Evolutionary conservation across 805 yeast genomes (phyloP), one percentile per base, ranked within the genome.

Genomic region (Suhomyces pyralidae): DNA sequence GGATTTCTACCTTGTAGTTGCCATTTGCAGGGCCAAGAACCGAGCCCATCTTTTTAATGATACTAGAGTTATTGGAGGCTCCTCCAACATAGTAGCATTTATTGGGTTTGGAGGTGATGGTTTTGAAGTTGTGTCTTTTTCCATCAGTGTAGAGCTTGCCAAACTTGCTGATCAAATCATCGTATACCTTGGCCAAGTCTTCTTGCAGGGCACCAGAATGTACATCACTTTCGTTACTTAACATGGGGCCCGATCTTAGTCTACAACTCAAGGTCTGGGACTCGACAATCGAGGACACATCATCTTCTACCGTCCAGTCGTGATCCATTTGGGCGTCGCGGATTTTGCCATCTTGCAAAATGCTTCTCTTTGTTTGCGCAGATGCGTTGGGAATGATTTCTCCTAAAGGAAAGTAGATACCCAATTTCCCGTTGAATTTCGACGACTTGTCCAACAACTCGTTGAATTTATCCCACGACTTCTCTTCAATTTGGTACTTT

Each of bases 181-280:
- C 59, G 62, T 61, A 73, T 20, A 64, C 53, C 20, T 52, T 50
- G 22, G 52, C 48, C 40, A 61, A 52, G 25, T 30, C 46, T 6
- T 12, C 7, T 42, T 42, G 17, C 10, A 4, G n/a, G 47, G 22
- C 22, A 20, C 22, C 22, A 20, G 22, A 20, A 20, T 20, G 22
- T 20, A 10, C 30, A 9, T 52, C 46, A 3, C 44, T 52, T 7
- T 50, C 34, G 24, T 51, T 61, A 17, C 84, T 80, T 45, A 91
- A 73, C 81, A 91, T 77, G 9, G 96, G 94, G 0, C 91, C 86
- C 2, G 88, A 80, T 59, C 97, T 78, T 51, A 86, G 76, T 57
- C 97, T 78, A 69, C 96, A 89, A 58, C 93, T 85, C 51, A 92
- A 74, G 0, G 96, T 90, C 66, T 92, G 97, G 0, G 92, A 84